Conservation (phyloP, 768 basidiomycete species). For the Psilocybe azurescens region DNA sequence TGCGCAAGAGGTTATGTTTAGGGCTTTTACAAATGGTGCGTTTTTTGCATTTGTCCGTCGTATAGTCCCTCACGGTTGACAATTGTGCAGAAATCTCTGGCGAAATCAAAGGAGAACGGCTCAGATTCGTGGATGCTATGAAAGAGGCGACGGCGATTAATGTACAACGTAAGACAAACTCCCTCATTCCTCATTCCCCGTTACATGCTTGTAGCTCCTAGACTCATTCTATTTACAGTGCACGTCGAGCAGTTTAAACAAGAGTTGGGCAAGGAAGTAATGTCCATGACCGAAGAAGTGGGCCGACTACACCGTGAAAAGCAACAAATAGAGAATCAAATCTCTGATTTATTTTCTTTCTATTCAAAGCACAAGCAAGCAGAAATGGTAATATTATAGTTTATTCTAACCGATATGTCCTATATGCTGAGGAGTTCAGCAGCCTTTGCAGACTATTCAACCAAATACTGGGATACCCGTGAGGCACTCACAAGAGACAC, state of each 20-base stretch:
- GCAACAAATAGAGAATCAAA: slow-evolving; percentile 69
- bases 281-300: slow-evolving; percentile 77
- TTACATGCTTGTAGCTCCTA: background rate
- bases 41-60: background rate
- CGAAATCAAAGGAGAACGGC: slow-evolving; percentile 85
- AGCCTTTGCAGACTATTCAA: slow-evolving; percentile 26
- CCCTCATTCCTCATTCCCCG: background rate
- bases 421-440: background rate
- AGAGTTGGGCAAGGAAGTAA: slow-evolving; percentile 75
- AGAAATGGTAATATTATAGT: slow-evolving; percentile 20
- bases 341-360: slow-evolving; percentile 75
- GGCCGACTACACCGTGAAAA: slow-evolving; percentile 68
- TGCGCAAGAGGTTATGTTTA: slow-evolving; percentile 75
- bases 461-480: slow-evolving; percentile 12
- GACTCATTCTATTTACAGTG: slow-evolving; percentile 42
- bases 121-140: slow-evolving; percentile 95
- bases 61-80: too few relatives aligned
- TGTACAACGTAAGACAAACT: slow-evolving; percentile 61
- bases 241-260: slow-evolving; percentile 91
- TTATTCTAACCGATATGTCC: background rate
- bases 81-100: slow-evolving; percentile 65
- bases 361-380: slow-evolving; percentile 66
- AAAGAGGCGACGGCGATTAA: slow-evolving; percentile 91
- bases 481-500: slow-evolving; percentile 16
- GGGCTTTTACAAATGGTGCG: slow-evolving; percentile 67